Percentiles rank a stretch among this genome's conserved stretches.
Conservation (phyloP, 331 rosid genomes). For the Malus hybrid region DNA sequence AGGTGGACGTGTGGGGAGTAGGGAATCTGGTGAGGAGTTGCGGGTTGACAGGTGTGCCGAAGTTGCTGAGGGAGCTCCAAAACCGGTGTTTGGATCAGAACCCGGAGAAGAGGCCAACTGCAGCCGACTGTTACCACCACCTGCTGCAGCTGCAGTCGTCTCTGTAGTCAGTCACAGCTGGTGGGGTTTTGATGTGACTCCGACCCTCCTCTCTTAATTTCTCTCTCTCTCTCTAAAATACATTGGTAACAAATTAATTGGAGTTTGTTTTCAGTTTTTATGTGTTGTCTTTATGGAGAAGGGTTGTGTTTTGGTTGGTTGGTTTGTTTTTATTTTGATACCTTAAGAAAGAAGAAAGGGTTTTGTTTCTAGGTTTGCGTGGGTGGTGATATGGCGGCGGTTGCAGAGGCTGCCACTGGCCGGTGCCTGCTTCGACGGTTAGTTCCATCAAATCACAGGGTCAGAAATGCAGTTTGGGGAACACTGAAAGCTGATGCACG, state of each 20-base stretch:
- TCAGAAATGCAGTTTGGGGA: not conserved
- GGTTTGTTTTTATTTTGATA: not conserved
- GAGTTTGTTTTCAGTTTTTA: not conserved
- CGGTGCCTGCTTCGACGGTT: not conserved
- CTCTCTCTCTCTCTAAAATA: not conserved
- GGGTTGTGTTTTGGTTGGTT: not conserved
- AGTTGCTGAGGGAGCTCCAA: constrained; percentile 80
- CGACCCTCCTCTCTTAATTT: constrained; percentile 10
- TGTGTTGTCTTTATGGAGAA: not conserved
- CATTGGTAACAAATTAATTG: not conserved
- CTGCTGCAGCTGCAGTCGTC: constrained; percentile 86
- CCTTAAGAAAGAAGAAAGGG: constrained; percentile 6
- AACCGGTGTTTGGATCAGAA: constrained; percentile 77
- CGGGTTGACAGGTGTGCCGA: constrained; percentile 54
- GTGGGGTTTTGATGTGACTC: constrained; percentile 52
- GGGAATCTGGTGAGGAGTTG: constrained; percentile 68
- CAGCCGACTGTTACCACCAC: constrained; percentile 97
- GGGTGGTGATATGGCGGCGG: constrained; percentile 51
- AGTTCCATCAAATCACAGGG: constrained; percentile 29
- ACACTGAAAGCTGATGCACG: not conserved
- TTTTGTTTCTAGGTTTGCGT: not conserved
- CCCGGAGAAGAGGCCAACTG: constrained; percentile 86
- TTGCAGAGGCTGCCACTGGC: not conserved
- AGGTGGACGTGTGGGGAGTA: constrained; percentile 94
- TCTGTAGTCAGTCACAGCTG: constrained; percentile 28